Evolutionary conservation across 2,329 filamentous ascomycete genomes (phyloP), one percentile per base, ranked within the genome.

Genomic region (Pyrenochaeta sp.): DNA sequence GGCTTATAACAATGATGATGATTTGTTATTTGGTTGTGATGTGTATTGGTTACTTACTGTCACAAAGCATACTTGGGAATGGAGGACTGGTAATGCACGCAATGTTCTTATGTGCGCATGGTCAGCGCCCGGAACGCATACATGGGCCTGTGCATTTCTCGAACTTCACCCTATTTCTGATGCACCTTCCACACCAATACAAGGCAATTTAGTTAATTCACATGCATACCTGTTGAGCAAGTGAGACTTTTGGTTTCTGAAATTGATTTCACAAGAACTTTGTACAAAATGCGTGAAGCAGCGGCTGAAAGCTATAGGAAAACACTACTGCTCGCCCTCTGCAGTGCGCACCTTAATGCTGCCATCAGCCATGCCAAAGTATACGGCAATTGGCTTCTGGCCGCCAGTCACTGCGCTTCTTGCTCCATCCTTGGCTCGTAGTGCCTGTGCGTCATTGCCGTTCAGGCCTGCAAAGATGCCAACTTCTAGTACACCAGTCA

Each of bases 361-460:
- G 10, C 81, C 81, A 56, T 82, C 90, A 39, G 89, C 85, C 86
- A 95, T 90, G 31, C 95, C 95, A 77, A 98, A 99, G 79, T 98
- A 99, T 20, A 92, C 93, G 23, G 92, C 92, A 11, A 97, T 84
- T 0, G 95, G 95, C 79, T 94, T 96, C 79, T 97, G 92, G 0
- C 91, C 92, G 42, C 74, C 72, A 4, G 60, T 64, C 12, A 73
- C 83, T 82, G 53, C 82, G 81, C 57, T 57, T 40, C 49, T 60
- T 17, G 56, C 53, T 9, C 63, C 60, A 11, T 66, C 60, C 44
- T 71, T 62, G 10, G 49, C 60, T 31, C 67, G 58, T 49, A 83
- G 80, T 36, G 84, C 85, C 54, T 77, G 72, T 30, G 86, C 85
- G 74, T 96, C 82, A 14, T 85, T 80, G 0, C 94, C 94, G 55